phyloP scores from a whole-genome alignment of 1,139 yeast species.

The Yamadazyma spencermartinsiae region DNA sequence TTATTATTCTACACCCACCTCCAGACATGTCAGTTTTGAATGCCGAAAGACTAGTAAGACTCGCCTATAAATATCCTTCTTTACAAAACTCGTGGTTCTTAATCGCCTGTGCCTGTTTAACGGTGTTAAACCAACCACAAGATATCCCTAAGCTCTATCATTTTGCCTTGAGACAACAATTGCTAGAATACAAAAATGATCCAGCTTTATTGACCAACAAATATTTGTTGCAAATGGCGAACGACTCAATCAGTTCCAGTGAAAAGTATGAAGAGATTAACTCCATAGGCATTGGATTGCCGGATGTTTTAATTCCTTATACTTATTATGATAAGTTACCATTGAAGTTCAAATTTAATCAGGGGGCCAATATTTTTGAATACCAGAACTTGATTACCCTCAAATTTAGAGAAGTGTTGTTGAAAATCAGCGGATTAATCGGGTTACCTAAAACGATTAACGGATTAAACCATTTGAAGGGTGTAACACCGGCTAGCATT shows the following conservation, averaged over 20 bases:
- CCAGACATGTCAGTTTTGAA: constrained; percentile 29
- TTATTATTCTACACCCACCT: too few relatives aligned
- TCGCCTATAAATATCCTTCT: constrained; percentile 54
- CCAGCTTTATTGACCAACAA: constrained; percentile 31
- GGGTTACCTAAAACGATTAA: constrained; percentile 88
- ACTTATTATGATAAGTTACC: constrained; percentile 42
- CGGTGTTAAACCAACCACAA: constrained; percentile 79
- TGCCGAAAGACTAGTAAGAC: constrained; percentile 58
- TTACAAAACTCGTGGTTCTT: constrained; percentile 60
- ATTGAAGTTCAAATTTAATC: constrained; percentile 34
- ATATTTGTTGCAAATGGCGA: constrained; percentile 34
- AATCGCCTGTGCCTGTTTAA: constrained; percentile 79
- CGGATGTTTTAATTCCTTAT: constrained; percentile 46
- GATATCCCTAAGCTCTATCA: constrained; percentile 77
- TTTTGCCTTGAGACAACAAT: constrained; percentile 62
- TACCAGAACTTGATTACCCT: constrained; percentile 47
- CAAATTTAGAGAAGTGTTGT: constrained; percentile 70
- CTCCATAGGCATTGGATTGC: constrained; percentile 46
- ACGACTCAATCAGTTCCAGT: constrained; percentile 42
- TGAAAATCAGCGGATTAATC: constrained; percentile 74
- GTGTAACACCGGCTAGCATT: constrained; percentile 59
- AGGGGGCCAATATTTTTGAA: constrained; percentile 32
- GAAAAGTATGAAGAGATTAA: constrained; percentile 39
- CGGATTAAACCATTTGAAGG: constrained; percentile 64
- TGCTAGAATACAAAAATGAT: constrained; percentile 32